Evolutionary conservation across 2,329 filamentous ascomycete genomes (phyloP), one percentile per base, ranked within the genome.

Genomic region (Aspergillus tanneri): DNA sequence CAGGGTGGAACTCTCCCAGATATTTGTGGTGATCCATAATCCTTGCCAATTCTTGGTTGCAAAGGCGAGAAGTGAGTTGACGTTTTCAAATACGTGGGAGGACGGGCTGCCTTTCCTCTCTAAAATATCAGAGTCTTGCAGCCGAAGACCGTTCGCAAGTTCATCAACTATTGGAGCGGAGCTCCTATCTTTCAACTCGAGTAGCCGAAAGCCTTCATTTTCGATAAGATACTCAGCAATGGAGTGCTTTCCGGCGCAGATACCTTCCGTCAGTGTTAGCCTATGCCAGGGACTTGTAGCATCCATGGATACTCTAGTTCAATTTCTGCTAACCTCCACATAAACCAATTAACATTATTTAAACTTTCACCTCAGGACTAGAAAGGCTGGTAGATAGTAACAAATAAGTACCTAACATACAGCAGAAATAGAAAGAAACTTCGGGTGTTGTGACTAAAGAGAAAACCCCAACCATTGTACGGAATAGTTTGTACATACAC

Each of bases 171-270:
- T 50, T 12, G 37, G 49, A 19, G 57, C 43, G n/a, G 45, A 49
- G 63, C 66, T 35, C 25, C 56, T 66, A 27, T 45, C 48, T 32
- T 66, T 70, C 23, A 96, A 77, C 59, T 82, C 78, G 48, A 96
- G 79, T 38, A 82, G 82, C 52, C 81, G 83, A 72, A 97, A 99
- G 52, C 82, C 84, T 70, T 96, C 87, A 56, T 91, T 82, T 55
- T 90, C 81, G 55, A 91, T 82, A 7, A 99, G 82, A 67, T 95
- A 96, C 46, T 88, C 82, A 49, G 90, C 90, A 56, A 97, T 88
- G 8, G 90, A 89, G 66, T 84, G 85, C 75, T 96, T 97, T 63
- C 93, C 93, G 40, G 92, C 85, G 74, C 91, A 97, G 62, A 96
- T 92, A 63, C 88, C 91, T 93, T 63, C 32, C 22, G 12, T 12